Base-by-base conservation (phyloP, 2,329 filamentous ascomycete species). In the Mycogone perniciosa region DNA sequence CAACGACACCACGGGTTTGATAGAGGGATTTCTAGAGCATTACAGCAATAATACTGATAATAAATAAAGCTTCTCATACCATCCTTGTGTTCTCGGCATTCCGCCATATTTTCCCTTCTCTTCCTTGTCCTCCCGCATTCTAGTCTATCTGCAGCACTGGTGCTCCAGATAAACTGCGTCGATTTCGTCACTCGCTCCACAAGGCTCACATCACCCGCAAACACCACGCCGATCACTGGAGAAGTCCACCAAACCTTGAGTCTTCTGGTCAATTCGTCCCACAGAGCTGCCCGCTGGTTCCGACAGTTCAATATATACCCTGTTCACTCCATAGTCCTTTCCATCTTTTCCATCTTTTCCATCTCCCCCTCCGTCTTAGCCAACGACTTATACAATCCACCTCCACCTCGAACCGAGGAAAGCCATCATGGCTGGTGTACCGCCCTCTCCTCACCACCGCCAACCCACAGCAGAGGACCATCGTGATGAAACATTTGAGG, bases 111-210 rank as follows among this genome's bases (percentile, higher is more conserved):
- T 20, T 20, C 20, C 20, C 20, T 20, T 20, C 20, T 20, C 20
- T 20, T 20, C 3, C 20, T 20, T 20, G 20, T 20, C 20, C 20
- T 20, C 20, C 20, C 20, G 3, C 20, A 20, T 20, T 20, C 20
- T 20, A 20, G 20, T 20, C 20, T 20, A 20, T 20, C 20, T 20
- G 20, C 20, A 20, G 20, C 20, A 20, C 20, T 20, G 20, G 20
- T 20, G 20, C 20, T 20, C 20, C 20, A 20, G 20, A 20, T 20
- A 35, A 48, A 52, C 50, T 31, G 45, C 50, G 48, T 52, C 45
- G 27, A 20, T 54, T 53, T 45, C 54, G 50, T 56, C 50, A 53
- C 49, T 49, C 46, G 52, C 52, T 54, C 44, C 54, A 56, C 54
- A 38, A 31, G 31, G 31, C 50, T 10, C 10, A 13, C 20, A 13